These are phyloP conservation scores for Phaffomyces opuntiae DNA, from an alignment of 805 yeast species.

Conservation along the genomic window DNA sequence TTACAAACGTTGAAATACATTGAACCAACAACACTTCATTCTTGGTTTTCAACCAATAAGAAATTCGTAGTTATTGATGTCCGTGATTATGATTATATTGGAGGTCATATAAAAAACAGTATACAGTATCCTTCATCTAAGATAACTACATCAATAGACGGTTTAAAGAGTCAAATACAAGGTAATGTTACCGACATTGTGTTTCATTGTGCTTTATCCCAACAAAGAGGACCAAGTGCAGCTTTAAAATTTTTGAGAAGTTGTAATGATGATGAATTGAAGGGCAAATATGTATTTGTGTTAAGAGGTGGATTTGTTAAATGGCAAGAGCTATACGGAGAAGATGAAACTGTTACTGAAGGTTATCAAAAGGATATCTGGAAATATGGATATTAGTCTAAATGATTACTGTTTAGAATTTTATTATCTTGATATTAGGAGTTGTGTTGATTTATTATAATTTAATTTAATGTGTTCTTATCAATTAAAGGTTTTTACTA, in stretches of 20 bases:
- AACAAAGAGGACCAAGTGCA: slow-evolving; percentile 86
- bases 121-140: slow-evolving; percentile 42
- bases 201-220: slow-evolving; percentile 88
- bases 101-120: slow-evolving; percentile 61
- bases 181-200: slow-evolving; percentile 44
- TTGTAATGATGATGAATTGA: slow-evolving; percentile 19
- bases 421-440: background rate
- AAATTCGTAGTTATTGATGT: slow-evolving; percentile 67
- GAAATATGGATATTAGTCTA: slow-evolving; percentile 21
- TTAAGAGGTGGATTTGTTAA: slow-evolving; percentile 77
- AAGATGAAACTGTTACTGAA: slow-evolving; percentile 57
- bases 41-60: slow-evolving; percentile 37
- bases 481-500: too few relatives aligned
- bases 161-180: background rate
- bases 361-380: slow-evolving; percentile 42
- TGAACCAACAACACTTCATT: slow-evolving; percentile 35
- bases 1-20: slow-evolving; percentile 31
- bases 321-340: slow-evolving; percentile 78
- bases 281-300: slow-evolving; percentile 52
- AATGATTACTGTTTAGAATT: too few relatives aligned
- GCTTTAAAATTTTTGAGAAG: slow-evolving; percentile 51
- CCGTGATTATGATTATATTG: slow-evolving; percentile 74
- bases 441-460: background rate
- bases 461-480: too few relatives aligned
- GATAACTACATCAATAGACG: too few relatives aligned